Percentiles rank a stretch among this genome's conserved stretches.
phyloP scores from a whole-genome alignment of 2,329 filamentous ascomycete genomes.

The Xylariaceae sp. region DNA sequence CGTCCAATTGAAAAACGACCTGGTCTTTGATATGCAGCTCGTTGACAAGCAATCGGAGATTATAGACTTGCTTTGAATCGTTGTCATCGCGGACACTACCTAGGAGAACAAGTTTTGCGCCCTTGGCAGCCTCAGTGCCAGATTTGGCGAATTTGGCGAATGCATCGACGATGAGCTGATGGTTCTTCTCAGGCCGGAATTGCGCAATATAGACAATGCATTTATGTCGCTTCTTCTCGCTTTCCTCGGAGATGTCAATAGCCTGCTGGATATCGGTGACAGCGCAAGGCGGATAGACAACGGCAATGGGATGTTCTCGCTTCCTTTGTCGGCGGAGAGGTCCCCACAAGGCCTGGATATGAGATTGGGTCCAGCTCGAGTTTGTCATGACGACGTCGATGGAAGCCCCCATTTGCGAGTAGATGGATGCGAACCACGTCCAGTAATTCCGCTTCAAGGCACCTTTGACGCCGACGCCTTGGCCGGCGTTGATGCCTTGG shows the following conservation, averaged over 20 bases:
- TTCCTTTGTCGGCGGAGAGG: conserved; percentile 45
- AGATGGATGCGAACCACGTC: conserved; percentile 76
- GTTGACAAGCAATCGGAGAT: conserved; percentile 78
- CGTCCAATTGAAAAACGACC: conserved; percentile 86
- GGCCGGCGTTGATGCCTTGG: conserved; percentile 78
- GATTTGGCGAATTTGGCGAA: conserved; percentile 72
- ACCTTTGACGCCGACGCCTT: conserved; percentile 69
- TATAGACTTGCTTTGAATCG: conserved; percentile 81
- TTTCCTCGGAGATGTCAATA: conserved; percentile 66
- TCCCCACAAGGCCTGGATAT: conserved; percentile 79
- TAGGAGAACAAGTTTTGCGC: conserved; percentile 72
- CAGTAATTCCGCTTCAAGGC: conserved; percentile 77
- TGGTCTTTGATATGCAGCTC: conserved; percentile 79
- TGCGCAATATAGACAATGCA: conserved; percentile 90
- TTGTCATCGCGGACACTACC: conserved; percentile 86
- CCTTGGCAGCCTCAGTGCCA: conserved; percentile 46
- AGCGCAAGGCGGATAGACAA: conserved; percentile 89
- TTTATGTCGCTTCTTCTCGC: conserved; percentile 65
- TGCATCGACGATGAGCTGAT: conserved; percentile 77
- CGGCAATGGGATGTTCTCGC: conserved; percentile 55
- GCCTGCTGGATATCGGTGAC: conserved; percentile 76
- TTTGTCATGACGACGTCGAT: conserved; percentile 98
- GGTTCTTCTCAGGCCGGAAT: conserved; percentile 96
- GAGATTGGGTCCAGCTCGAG: conserved; percentile 85
- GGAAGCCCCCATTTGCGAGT: conserved; percentile 75